These are phyloP conservation scores for Sugiyamaella japonica DNA, from an alignment of 1,139 yeast genomes.

Conservation along the genomic window DNA sequence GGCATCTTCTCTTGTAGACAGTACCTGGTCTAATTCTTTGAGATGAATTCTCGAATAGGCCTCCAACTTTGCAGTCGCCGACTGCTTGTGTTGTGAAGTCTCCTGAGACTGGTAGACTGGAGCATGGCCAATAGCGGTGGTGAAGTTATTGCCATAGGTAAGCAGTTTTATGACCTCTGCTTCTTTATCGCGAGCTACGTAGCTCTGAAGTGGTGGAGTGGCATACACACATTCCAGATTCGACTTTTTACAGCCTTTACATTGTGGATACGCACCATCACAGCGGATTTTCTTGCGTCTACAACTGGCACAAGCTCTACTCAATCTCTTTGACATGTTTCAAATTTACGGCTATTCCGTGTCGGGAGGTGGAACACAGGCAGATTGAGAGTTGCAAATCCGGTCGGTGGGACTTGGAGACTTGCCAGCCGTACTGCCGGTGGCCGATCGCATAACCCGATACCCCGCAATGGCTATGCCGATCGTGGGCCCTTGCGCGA, in stretches of 20 bases:
- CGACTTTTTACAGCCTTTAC: constrained; percentile 14
- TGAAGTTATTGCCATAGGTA: constrained; percentile 11
- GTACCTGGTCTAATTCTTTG: constrained; percentile 6
- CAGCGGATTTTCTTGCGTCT: constrained; percentile 17
- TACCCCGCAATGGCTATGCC: constrained; percentile 8
- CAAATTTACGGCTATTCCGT: constrained; percentile 2
- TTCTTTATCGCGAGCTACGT: constrained; percentile 13
- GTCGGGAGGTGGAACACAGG: not conserved
- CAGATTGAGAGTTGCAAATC: not conserved
- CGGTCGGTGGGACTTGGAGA: not conserved
- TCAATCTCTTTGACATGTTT: constrained; percentile 12
- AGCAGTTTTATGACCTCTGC: constrained; percentile 12
- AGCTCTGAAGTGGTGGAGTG: constrained; percentile 19
- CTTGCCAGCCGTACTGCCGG: not conserved
- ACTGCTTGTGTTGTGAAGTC: constrained; percentile 11
- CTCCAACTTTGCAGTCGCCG: constrained; percentile 6
- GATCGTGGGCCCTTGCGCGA: not conserved
- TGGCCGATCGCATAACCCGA: not conserved
- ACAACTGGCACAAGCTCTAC: constrained; percentile 18
- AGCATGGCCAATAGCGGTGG: constrained; percentile 17
- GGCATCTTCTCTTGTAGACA: constrained; percentile 7
- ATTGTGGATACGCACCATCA: constrained; percentile 17
- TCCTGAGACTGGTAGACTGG: constrained; percentile 14
- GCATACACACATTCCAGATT: constrained; percentile 11
- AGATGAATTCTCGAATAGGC: not conserved